These are phyloP conservation scores for Penicillium mononematosum DNA, from an alignment of 495 filamentous ascomycete genomes.

Conservation along the genomic window DNA sequence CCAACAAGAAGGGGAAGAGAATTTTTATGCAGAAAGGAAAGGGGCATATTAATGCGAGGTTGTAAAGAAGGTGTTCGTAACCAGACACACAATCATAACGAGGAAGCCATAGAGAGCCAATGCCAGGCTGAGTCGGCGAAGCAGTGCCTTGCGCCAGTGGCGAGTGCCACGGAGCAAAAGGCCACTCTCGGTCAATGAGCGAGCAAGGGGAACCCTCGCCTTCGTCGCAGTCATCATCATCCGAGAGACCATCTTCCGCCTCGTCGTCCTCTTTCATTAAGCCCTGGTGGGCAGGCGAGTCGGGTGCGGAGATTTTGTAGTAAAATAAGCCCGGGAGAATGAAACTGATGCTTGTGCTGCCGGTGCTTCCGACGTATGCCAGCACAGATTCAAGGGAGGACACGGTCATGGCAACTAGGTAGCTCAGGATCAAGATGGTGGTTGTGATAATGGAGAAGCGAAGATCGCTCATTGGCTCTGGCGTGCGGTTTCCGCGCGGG, in stretches of 20 bases:
- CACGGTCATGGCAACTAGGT: conserved; percentile 85
- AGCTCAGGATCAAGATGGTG: conserved; percentile 76
- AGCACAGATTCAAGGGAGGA: conserved; percentile 85
- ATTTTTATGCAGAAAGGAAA: conserved; percentile 1
- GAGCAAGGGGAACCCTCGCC: conserved; percentile 35
- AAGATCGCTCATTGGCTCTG: conserved; percentile 72
- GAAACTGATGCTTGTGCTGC: conserved; percentile 91
- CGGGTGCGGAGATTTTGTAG: conserved; percentile 91
- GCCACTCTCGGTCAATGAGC: conserved; percentile 43
- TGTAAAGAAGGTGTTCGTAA: conserved; percentile 76
- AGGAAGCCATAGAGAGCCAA: conserved; percentile 78
- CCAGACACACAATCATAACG: conserved; percentile 87
- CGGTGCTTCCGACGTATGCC: conserved; percentile 93
- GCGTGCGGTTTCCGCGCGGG: conserved; percentile 32
- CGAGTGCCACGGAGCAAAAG: conserved; percentile 52
- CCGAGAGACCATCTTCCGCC: conserved; percentile 40
- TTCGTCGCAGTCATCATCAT: conserved; percentile 45
- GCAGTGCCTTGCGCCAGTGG: conserved; percentile 55
- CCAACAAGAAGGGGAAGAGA: conserved; percentile 23
- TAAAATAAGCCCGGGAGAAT: conserved; percentile 96
- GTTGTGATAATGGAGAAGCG: conserved; percentile 91
- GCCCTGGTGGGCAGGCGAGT: conserved; percentile 77
- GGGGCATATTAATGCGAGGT: conserved; percentile 47
- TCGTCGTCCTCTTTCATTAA: conserved; percentile 89
- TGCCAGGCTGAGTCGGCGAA: conserved; percentile 70